Base-by-base conservation (phyloP, 352 stramenopile species). In the Globisporangium heterothallicum region DNA sequence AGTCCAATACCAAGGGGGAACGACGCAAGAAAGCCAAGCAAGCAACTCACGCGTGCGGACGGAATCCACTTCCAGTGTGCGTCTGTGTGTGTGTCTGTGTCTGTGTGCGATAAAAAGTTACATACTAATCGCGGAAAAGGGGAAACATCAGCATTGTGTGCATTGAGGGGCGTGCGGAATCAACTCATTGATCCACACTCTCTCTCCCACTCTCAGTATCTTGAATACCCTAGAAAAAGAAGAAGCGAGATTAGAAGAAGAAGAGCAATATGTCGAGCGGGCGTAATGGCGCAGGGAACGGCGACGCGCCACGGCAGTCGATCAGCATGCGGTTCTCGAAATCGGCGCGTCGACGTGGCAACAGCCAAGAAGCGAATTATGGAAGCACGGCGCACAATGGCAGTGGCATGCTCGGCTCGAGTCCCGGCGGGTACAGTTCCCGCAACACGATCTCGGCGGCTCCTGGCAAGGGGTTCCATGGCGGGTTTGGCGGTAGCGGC, bases 321-420 rank as follows among this genome's bases (percentile, higher is more conserved):
- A 80, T 85, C 49, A 69, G 66, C 50, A 81, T 84, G 62, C 77
- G 79, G 56, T 87, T 90, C 56, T 82, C 60, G 45, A 87, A 88
- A 58, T 65, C 58, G 42, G 63, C 72, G 49, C 76, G 76, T 5
- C 63, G 79, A 35, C 76, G 79, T 50, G 79, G 76, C 35, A 90
- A 85, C 63, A 84, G 71, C 53, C 72, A 86, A 36, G 74, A 85
- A 21, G 73, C 72, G 8, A 56, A 66, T n/a, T 55, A 72, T 25
- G 63, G 59, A 52, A 56, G 48, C 22, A 59, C 57, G 35, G 50
- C 56, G 41, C 68, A 68, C 42, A 58, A 65, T 40, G 61, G 55
- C 47, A 35, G 52, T 40, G 24, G 25, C 30, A 54, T 65, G 25
- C 56, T 71, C 22, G 71, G 78, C 27, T 66, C 72, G 49, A 83